Evolutionary conservation across 2,329 filamentous ascomycete species (phyloP).

Genomic region (Alternaria incomplexa): DNA sequence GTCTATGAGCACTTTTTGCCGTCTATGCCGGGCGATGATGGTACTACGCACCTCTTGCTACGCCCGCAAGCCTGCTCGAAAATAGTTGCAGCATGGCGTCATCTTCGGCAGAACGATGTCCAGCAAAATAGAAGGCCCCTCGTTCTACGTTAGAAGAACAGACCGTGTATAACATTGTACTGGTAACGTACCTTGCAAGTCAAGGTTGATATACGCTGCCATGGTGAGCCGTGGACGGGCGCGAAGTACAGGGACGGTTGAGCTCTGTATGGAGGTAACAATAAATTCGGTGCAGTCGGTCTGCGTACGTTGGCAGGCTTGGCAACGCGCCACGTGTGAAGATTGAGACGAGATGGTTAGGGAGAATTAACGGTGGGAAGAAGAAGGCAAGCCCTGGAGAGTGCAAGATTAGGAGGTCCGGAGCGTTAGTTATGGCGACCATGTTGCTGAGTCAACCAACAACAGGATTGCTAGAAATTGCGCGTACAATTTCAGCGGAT

Average conservation of each 20-base stretch:
- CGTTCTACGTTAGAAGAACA: constrained; percentile 9
- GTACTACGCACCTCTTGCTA: constrained; percentile 13
- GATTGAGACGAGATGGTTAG: background rate
- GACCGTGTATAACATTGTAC: background rate
- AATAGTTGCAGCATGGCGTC: constrained; percentile 11
- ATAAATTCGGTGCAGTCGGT: background rate
- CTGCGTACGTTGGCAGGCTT: background rate
- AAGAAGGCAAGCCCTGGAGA: background rate
- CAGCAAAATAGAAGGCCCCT: constrained; percentile 18
- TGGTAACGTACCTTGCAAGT: constrained; percentile 8
- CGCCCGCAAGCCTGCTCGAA: constrained; percentile 11
- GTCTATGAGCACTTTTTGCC: constrained; percentile 6
- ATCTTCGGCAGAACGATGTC: constrained; percentile 15
- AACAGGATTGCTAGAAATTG: background rate
- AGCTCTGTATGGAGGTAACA: background rate
- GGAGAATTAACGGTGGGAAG: background rate
- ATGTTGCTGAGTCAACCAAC: background rate
- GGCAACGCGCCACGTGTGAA: background rate
- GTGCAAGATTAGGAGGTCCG: background rate
- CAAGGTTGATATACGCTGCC: constrained; percentile 16
- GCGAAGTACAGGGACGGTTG: background rate
- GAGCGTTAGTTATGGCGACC: background rate
- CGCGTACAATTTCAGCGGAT: background rate
- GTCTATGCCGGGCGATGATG: background rate
- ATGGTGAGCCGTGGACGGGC: constrained; percentile 1